Conservation (phyloP, 2,329 filamentous ascomycete genomes). For the Sclerotinia spermophila region DNA sequence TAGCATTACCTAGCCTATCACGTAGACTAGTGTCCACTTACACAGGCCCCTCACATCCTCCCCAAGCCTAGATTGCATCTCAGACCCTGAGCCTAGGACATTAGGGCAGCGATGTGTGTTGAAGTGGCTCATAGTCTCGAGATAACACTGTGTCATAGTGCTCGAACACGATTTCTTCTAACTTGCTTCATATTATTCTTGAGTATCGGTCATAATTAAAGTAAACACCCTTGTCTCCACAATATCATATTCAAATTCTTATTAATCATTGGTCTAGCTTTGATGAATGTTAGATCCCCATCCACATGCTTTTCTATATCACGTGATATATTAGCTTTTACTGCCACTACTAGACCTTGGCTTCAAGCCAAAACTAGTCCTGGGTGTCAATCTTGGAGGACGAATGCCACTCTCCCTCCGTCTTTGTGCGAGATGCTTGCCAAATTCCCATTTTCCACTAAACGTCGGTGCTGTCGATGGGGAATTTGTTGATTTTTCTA, state of each 20-base stretch:
- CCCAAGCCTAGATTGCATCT: not conserved
- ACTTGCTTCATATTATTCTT: not conserved
- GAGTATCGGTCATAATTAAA: not conserved
- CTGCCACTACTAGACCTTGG: not conserved
- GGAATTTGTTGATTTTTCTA: not conserved
- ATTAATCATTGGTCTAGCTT: not conserved
- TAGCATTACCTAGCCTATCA: conserved; percentile 9
- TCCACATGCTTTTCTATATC: not conserved
- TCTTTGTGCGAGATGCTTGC: conserved; percentile 14
- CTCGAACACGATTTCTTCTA: not conserved
- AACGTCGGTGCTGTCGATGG: not conserved
- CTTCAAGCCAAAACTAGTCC: conserved; percentile 12
- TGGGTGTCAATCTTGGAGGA: conserved; percentile 4
- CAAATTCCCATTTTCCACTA: conserved; percentile 7
- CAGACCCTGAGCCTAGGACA: not conserved
- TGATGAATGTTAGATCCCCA: not conserved
- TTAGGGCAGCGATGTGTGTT: conserved; percentile 1
- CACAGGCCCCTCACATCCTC: no score
- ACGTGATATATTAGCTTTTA: not conserved
- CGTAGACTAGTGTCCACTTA: not conserved
- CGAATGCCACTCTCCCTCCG: not conserved
- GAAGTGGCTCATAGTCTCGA: not conserved
- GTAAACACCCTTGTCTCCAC: not conserved
- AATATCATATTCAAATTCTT: not conserved
- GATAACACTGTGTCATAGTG: no score